Evolutionary conservation across 345 rosid genomes (phyloP), one percentile per base, ranked within the genome.

Genomic region (Lumnitzera racemosa): DNA sequence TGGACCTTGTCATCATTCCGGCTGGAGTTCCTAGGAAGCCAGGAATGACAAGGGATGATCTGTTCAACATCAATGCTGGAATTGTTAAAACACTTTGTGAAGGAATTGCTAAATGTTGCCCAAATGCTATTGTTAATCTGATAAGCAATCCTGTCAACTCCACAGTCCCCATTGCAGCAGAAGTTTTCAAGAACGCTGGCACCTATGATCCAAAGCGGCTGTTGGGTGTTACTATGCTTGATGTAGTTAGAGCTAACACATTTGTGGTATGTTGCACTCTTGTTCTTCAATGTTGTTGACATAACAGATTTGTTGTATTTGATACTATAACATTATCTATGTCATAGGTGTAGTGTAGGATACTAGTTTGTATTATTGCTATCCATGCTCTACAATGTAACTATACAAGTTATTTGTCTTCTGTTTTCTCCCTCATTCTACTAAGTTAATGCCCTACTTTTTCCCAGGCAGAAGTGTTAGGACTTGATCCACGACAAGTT

Each of bases 11-110:
- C 62, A 76, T 94, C 29, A 88, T 94, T 62, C 99, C 96, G 23
- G 99, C 99, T 20, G 96, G 99, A 63, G 84, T 94, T 72, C 97
- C 95, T 3, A 83, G 99, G 77, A 94, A 94, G 66, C 97, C 99
- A 3, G 99, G 99, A 72, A 94, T 94, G 97, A 94, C 95, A 2
- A 88, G 99, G 57, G 99, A 94, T 72, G 97, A 94, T 82, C 85
- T 94, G 25, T 94, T 90, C 79, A 94, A 88, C 62, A 90, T 94
- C 61, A 94, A 90, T 76, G 96, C 99, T 41, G 99, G 97, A 66
- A 94, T 90, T 47, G 97, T 88, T 25, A 86, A 61, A 78, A 90
- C 91, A 20, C 84, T 94, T 29, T 83, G 92, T 47, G 96, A 94
- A 74, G 90, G 92, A 75, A 80, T 94, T 62, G 82, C 92, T 2